Conservation (phyloP, 495 filamentous ascomycete genomes). For the Daldinia grandis region DNA sequence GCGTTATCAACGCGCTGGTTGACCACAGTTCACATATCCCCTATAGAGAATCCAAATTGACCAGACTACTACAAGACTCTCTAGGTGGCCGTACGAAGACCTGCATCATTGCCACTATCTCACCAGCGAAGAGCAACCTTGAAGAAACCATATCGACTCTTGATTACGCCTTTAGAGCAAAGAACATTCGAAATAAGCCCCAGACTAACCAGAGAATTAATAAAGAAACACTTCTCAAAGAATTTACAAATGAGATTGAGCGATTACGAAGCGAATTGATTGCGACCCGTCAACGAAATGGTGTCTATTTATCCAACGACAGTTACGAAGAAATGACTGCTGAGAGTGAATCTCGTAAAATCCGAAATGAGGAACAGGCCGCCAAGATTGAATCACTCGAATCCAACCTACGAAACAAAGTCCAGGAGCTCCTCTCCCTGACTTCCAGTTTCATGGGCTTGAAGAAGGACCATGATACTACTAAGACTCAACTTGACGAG, state of each 20-base stretch:
- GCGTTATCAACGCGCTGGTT: slow-evolving; percentile 97
- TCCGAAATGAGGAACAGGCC: slow-evolving; percentile 89
- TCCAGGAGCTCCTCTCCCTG: slow-evolving; percentile 85
- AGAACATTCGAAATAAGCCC: slow-evolving; percentile 98
- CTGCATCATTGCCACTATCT: slow-evolving; percentile 97
- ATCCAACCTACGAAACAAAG: slow-evolving; percentile 84
- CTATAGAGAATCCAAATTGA: slow-evolving; percentile 96
- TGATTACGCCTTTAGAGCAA: slow-evolving; percentile 96
- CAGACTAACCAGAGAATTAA: slow-evolving; percentile 90
- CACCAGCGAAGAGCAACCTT: slow-evolving; percentile 90
- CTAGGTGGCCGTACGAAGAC: slow-evolving; percentile 95
- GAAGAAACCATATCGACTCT: slow-evolving; percentile 98
- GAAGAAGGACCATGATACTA: slow-evolving; percentile 85
- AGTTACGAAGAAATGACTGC: slow-evolving; percentile 85
- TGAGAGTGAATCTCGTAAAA: slow-evolving; percentile 90
- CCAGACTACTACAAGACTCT: slow-evolving; percentile 92
- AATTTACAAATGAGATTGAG: slow-evolving; percentile 94
- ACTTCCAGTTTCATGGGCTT: slow-evolving; percentile 84
- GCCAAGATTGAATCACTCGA: slow-evolving; percentile 95
- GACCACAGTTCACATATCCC: slow-evolving; percentile 92
- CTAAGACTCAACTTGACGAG: slow-evolving; percentile 72
- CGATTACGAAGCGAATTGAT: slow-evolving; percentile 93
- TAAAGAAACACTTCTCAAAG: slow-evolving; percentile 88
- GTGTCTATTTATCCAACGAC: slow-evolving; percentile 89
- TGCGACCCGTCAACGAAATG: slow-evolving; percentile 90